Evolutionary conservation across 2,329 filamentous ascomycete genomes (phyloP), one percentile per base, ranked within the genome.

Genomic region (Fusarium brachygibbosum): DNA sequence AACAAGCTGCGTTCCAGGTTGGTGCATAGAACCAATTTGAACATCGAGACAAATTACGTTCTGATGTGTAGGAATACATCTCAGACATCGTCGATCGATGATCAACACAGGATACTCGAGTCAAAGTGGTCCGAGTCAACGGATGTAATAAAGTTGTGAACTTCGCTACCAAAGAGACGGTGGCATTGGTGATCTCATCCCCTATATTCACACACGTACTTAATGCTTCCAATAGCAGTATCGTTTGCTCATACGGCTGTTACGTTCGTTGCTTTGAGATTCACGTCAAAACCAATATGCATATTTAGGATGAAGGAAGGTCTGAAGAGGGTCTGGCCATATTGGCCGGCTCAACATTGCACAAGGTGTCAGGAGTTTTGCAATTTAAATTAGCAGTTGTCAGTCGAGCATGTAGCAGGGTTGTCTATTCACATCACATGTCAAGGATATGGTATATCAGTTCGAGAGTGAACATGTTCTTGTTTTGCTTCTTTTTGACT

Each of bases 261-360:
- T 58, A 64, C 38, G 52, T 62, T 57, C 49, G 49, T 62, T 57
- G 50, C 51, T 42, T 60, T 50, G 29, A 40, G 52, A 66, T 46
- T 58, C 42, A 54, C 38, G 48, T 64, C 46, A 56, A 57, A 62
- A 52, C 55, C 55, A 69, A 66, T 58, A 68, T 66, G 68, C 56
- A 57, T 49, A 56, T 35, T 55, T 56, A 56, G 35, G 49, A 55
- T 57, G 58, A 62, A 46, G 29, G 53, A 58, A 41, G 40, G 42
- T 66, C 42, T 69, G 61, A 55, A 34, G 52, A 59, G 52, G 52
- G 31, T 49, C 19, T 21, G 35, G 46, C 34, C 57, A 52, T 60
- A 21, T 50, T 54, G 45, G 50, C 58, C 46, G 38, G n/a, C 40
- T 51, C 38, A 51, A 57, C 38, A 62, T 50, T 49, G 57, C 42